Conservation (phyloP, 441 rosid genomes). For the Gossypium laxum region DNA sequence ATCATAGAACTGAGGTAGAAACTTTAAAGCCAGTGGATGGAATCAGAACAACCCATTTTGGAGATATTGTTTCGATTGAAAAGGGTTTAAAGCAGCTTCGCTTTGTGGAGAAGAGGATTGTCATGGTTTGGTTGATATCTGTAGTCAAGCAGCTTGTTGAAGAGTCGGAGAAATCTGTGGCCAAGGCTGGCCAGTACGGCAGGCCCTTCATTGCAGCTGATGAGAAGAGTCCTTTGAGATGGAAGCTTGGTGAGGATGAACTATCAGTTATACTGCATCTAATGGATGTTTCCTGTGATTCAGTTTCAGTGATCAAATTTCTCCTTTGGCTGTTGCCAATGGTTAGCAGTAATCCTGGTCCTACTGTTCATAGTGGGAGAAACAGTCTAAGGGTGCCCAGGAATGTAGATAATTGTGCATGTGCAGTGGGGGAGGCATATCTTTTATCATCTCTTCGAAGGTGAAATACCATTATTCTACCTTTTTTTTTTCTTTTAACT, state of each 20-base stretch:
- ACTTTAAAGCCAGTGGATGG: slow-evolving; percentile 46
- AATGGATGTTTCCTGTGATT: slow-evolving; percentile 73
- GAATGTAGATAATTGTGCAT: slow-evolving; percentile 57
- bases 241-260: slow-evolving; percentile 97
- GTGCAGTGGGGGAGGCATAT: slow-evolving; percentile 82
- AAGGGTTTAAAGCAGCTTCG: slow-evolving; percentile 68
- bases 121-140: slow-evolving; percentile 69
- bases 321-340: slow-evolving; percentile 87
- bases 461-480: slow-evolving; percentile 27
- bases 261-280: slow-evolving; percentile 61
- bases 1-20: slow-evolving; percentile 48
- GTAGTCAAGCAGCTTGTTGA: slow-evolving; percentile 73
- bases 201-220: slow-evolving; percentile 53
- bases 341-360: slow-evolving; percentile 47
- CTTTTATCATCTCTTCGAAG: slow-evolving; percentile 75
- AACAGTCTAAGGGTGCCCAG: slow-evolving; percentile 41
- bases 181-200: slow-evolving; percentile 50
- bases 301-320: slow-evolving; percentile 66
- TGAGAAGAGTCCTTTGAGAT: slow-evolving; percentile 45
- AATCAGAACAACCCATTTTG: slow-evolving; percentile 31
- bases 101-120: slow-evolving; percentile 66
- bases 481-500: slow-evolving; percentile 3
- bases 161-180: slow-evolving; percentile 55
- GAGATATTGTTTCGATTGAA: slow-evolving; percentile 64
- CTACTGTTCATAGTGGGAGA: slow-evolving; percentile 68